Evolutionary conservation across 306 rosid species (phyloP).

Genomic region (Acacia confusa): DNA sequence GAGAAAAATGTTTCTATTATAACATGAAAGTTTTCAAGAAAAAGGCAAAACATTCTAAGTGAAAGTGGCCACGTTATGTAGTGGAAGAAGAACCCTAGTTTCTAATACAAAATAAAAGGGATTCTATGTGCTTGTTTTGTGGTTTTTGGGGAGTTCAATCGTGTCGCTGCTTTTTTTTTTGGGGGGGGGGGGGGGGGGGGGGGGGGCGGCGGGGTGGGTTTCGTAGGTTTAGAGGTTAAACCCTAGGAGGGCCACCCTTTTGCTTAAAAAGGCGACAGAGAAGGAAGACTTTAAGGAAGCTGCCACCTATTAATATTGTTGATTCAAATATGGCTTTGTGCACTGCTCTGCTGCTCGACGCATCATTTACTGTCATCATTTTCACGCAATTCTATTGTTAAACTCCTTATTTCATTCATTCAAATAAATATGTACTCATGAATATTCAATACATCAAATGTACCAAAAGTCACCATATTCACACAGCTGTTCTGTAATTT

Average conservation of each 20-base stretch:
- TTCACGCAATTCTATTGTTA: neutral
- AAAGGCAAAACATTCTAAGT: neutral
- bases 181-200: no score
- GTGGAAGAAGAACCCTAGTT: neutral
- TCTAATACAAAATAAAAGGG: neutral
- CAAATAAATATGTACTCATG: no score
- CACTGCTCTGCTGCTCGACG: conserved; percentile 59
- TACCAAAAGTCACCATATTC: no score
- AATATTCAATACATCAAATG: no score
- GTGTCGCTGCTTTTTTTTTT: no score
- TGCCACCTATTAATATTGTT: conserved; percentile 60
- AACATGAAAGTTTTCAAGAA: neutral
- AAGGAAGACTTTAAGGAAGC: conserved; percentile 65
- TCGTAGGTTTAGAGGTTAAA: neutral
- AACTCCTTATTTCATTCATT: neutral
- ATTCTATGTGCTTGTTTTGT: neutral
- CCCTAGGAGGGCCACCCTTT: conserved; percentile 47
- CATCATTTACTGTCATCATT: conserved; percentile 48
- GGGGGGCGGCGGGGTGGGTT: no score
- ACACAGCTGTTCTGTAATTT: no score
- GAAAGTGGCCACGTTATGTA: neutral
- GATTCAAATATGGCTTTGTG: conserved; percentile 70
- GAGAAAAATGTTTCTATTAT: no score
- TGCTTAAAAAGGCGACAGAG: conserved; percentile 61
- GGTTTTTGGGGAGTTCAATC: neutral